These are phyloP conservation scores for Steccherinum ochraceum DNA, from an alignment of 768 basidiomycete species.

Conservation along the genomic window DNA sequence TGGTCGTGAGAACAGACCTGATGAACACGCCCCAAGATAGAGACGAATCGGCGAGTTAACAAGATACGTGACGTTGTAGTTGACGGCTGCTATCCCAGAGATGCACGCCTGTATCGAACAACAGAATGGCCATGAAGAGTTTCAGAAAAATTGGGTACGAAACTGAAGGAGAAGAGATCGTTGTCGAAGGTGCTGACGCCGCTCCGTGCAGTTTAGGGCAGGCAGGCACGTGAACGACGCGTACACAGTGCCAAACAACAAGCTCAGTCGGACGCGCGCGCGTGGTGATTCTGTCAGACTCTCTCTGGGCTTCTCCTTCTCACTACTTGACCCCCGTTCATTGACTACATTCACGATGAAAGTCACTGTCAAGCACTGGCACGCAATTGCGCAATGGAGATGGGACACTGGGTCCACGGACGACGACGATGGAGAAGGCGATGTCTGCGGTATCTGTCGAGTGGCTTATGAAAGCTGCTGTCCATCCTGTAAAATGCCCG, in stretches of 20 bases:
- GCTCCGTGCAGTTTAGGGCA: neutral
- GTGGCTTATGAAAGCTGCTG: slow-evolving; percentile 93
- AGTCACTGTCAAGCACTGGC: slow-evolving; percentile 78
- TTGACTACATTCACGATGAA: slow-evolving; percentile 49
- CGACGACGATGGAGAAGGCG: slow-evolving; percentile 52
- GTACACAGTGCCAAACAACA: neutral
- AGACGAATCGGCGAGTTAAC: too few relatives aligned
- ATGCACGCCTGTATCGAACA: too few relatives aligned
- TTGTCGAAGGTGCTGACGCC: too few relatives aligned
- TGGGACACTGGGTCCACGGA: slow-evolving; percentile 55
- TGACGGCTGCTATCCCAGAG: too few relatives aligned
- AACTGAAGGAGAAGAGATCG: too few relatives aligned
- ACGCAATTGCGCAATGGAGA: slow-evolving; percentile 84
- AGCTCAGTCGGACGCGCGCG: neutral
- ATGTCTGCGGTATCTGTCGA: slow-evolving; percentile 84
- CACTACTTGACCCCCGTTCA: too few relatives aligned
- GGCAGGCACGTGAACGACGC: neutral
- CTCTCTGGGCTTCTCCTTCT: too few relatives aligned
- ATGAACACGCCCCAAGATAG: too few relatives aligned
- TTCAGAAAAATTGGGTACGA: too few relatives aligned
- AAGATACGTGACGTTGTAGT: too few relatives aligned
- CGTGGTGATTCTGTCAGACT: neutral
- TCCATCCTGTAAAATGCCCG: slow-evolving; percentile 93
- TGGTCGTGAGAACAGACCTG: too few relatives aligned
- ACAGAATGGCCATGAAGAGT: too few relatives aligned